Evolutionary conservation across 441 rosid genomes (phyloP).

Genomic region (Manihot esculenta): DNA sequence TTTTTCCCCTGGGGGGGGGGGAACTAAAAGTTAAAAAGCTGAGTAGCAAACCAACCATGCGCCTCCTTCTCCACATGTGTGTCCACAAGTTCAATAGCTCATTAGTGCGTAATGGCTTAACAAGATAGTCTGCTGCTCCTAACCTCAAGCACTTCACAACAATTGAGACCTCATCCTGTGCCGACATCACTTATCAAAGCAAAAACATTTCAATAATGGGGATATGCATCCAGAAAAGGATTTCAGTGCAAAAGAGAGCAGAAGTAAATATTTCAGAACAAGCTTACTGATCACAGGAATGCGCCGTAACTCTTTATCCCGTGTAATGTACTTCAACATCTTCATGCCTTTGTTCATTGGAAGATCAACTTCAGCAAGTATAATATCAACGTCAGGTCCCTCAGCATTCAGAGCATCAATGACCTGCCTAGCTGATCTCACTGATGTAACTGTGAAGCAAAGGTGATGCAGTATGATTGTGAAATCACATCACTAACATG

Average conservation of each 20-base stretch:
- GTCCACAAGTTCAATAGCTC: constrained; percentile 96
- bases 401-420: constrained; percentile 95
- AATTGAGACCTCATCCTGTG: constrained; percentile 88
- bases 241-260: constrained; percentile 3
- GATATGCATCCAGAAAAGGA: constrained; percentile 6
- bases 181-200: constrained; percentile 82
- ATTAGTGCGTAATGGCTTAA: constrained; percentile 82
- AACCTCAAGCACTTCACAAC: constrained; percentile 95
- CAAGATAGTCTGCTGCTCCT: constrained; percentile 81
- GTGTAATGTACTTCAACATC: constrained; percentile 83
- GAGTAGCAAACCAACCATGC: constrained; percentile 60
- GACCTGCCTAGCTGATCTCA: constrained; percentile 91
- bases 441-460: constrained; percentile 69
- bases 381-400: constrained; percentile 91
- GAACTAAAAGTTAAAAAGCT: no score
- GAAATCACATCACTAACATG: not conserved
- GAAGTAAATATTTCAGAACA: constrained; percentile 17
- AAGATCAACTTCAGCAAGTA: constrained; percentile 93
- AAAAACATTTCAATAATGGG: constrained; percentile 26
- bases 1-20: no score
- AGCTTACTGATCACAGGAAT: constrained; percentile 97
- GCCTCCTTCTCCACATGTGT: constrained; percentile 98
- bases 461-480: constrained; percentile 10
- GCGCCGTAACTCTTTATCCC: constrained; percentile 76
- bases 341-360: constrained; percentile 96